Conservation (phyloP, 2,329 filamentous ascomycete species). For the Colletotrichum sp. region DNA sequence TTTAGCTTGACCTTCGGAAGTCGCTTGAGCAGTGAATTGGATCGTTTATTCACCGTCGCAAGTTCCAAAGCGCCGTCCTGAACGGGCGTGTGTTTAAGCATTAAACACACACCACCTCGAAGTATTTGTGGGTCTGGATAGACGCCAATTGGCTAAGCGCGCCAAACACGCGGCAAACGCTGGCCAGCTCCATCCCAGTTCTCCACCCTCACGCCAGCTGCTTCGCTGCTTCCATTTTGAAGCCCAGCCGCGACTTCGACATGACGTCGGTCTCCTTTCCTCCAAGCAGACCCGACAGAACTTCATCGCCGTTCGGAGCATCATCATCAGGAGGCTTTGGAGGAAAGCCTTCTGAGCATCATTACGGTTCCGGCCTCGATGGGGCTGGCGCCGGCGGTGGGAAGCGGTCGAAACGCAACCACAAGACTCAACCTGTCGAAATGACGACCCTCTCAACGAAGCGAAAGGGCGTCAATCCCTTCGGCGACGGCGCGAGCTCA, state of each 20-base stretch:
- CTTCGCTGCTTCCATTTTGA: constrained; percentile 5
- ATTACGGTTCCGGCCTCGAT: constrained; percentile 33
- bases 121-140: background rate
- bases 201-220: constrained; percentile 14
- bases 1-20: background rate
- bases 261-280: constrained; percentile 21
- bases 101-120: background rate
- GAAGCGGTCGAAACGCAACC: constrained; percentile 29
- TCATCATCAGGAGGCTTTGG: constrained; percentile 11
- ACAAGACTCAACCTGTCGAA: constrained; percentile 27
- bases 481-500: constrained; percentile 26
- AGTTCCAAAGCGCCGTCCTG: background rate
- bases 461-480: constrained; percentile 27
- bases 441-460: constrained; percentile 30
- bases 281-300: constrained; percentile 14
- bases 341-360: background rate
- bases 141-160: background rate
- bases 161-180: constrained; percentile 6
- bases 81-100: background rate
- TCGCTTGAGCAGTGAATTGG: background rate
- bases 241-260: constrained; percentile 12
- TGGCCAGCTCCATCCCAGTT: constrained; percentile 18
- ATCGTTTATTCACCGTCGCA: background rate
- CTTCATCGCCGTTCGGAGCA: background rate
- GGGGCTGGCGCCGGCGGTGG: constrained; percentile 32